These are phyloP conservation scores for Lichtheimia ornata DNA, from an alignment of 371 early-diverging fungal genomes.

Conservation along the genomic window DNA sequence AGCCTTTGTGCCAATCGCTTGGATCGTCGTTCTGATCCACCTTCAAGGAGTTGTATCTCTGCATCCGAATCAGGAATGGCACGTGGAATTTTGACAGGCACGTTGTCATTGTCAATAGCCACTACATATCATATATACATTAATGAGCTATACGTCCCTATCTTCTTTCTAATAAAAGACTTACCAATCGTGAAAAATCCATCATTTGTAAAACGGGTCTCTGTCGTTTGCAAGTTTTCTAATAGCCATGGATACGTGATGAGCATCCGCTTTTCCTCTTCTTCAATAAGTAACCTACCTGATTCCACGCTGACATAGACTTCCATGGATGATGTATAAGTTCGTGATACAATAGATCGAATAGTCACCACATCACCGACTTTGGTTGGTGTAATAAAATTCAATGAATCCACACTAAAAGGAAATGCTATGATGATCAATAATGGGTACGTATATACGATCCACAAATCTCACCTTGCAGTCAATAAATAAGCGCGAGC, in stretches of 20 bases:
- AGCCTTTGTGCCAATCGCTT: constrained; percentile 44
- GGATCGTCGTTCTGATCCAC: constrained; percentile 42
- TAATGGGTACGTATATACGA: neutral
- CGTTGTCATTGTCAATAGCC: constrained; percentile 44
- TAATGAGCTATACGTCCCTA: constrained; percentile 5
- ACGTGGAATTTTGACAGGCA: constrained; percentile 47
- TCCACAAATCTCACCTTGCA: constrained; percentile 47
- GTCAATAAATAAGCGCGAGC: constrained; percentile 59
- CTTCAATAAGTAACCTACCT: constrained; percentile 22
- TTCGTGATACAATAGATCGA: constrained; percentile 56
- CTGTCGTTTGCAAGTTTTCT: constrained; percentile 61
- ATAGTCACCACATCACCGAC: constrained; percentile 66
- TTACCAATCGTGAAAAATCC: constrained; percentile 62
- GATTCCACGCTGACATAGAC: constrained; percentile 65
- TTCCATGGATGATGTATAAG: constrained; percentile 62
- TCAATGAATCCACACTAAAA: constrained; percentile 46
- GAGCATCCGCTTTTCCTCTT: neutral
- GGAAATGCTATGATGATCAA: constrained; percentile 14
- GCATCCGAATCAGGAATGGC: constrained; percentile 45
- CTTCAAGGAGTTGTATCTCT: constrained; percentile 42
- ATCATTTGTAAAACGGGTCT: constrained; percentile 62
- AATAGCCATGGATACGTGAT: neutral
- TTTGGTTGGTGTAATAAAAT: constrained; percentile 54
- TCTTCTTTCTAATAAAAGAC: neutral
- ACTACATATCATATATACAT: constrained; percentile 21